These are phyloP conservation scores for Peribolospora kevripleyi DNA, from an alignment of 768 basidiomycete species.

Conservation along the genomic window DNA sequence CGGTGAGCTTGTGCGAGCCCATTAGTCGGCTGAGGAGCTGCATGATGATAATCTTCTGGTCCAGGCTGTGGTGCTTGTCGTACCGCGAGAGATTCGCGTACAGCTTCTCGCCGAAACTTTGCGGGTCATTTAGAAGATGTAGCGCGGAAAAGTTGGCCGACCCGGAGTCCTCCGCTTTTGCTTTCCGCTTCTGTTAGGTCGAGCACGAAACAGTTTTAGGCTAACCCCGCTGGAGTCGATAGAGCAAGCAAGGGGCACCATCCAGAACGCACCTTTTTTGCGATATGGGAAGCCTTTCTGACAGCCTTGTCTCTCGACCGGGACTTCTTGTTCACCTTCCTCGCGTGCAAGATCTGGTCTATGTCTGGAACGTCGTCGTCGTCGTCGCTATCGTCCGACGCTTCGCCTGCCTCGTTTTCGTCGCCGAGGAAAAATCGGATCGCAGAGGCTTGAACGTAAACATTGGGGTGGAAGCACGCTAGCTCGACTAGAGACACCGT, in stretches of 20 bases:
- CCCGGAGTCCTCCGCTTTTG: constrained; percentile 15
- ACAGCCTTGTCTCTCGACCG: constrained; percentile 59
- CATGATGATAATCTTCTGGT: constrained; percentile 94
- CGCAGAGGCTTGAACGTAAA: constrained; percentile 83
- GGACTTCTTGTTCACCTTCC: constrained; percentile 84
- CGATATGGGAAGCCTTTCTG: constrained; percentile 40
- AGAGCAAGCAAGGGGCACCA: not conserved
- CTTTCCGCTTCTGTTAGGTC: constrained; percentile 17
- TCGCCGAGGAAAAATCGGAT: constrained; percentile 87
- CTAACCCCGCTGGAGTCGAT: not conserved
- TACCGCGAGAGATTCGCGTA: constrained; percentile 58
- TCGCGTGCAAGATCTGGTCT: constrained; percentile 52
- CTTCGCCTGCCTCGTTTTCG: constrained; percentile 7
- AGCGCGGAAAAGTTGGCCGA: constrained; percentile 61
- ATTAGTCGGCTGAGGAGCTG: constrained; percentile 84
- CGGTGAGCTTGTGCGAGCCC: constrained; percentile 73
- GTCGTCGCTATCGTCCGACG: constrained; percentile 18
- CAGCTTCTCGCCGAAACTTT: constrained; percentile 81
- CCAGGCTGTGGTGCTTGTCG: constrained; percentile 85
- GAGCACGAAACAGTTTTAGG: not conserved
- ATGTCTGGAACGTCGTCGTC: constrained; percentile 48
- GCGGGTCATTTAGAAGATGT: constrained; percentile 79
- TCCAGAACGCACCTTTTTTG: constrained; percentile 37
- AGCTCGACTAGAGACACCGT: constrained; percentile 73
- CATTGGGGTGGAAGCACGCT: constrained; percentile 76